These are phyloP conservation scores for Digitaria exilis DNA, from an alignment of 202 grass and related monocot species.

Conservation along the genomic window DNA sequence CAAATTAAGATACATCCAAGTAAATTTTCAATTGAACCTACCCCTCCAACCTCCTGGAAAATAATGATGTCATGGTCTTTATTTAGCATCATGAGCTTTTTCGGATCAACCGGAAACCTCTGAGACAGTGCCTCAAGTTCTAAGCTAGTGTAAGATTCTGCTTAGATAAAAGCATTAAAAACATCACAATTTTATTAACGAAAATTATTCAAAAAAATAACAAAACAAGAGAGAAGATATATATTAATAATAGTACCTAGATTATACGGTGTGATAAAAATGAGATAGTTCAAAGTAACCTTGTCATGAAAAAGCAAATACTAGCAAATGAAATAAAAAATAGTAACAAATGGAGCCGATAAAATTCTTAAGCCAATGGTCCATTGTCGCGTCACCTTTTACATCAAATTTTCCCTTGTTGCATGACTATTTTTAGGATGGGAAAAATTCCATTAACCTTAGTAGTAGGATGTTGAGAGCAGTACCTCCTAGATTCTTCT, in stretches of 20 bases:
- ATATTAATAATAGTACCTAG: background rate
- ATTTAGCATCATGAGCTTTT: slow-evolving; percentile 65
- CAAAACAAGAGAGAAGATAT: background rate
- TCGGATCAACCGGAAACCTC: slow-evolving; percentile 58
- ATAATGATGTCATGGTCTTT: slow-evolving; percentile 58
- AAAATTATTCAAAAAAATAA: slow-evolving; percentile 29
- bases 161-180: slow-evolving; percentile 41
- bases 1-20: slow-evolving; percentile 6
- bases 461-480: background rate
- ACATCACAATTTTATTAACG: slow-evolving; percentile 5
- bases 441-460: background rate
- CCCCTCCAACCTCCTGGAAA: slow-evolving; percentile 76
- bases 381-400: background rate
- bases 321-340: background rate
- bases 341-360: background rate
- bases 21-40: slow-evolving; percentile 49
- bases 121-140: slow-evolving; percentile 35
- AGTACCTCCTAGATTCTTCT: slow-evolving; percentile 65
- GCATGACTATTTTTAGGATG: background rate
- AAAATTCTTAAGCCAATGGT: background rate
- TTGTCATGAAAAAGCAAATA: background rate
- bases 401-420: background rate
- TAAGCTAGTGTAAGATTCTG: slow-evolving; percentile 45
- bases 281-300: background rate
- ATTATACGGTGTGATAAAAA: slow-evolving; percentile 4